Percentiles rank a stretch among this genome's conserved stretches.
phyloP scores from a whole-genome alignment of 257 asterid genomes.

The Linaria vulgaris region DNA sequence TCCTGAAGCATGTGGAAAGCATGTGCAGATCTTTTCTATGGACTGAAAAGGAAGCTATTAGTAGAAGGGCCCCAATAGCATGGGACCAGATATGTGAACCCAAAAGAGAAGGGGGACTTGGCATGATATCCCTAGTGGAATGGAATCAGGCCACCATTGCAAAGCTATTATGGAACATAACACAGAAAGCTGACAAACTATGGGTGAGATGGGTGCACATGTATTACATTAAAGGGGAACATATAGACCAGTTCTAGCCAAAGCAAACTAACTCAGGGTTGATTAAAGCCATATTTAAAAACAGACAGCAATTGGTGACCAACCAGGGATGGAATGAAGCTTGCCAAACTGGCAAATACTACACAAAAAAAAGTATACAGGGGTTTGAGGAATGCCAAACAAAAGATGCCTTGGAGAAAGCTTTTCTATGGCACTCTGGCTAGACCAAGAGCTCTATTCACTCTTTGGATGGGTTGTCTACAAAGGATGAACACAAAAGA shows the following conservation, averaged over 20 bases:
- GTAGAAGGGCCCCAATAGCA: background rate
- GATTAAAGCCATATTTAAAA: background rate
- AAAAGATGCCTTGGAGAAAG: no score
- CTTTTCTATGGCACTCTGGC: no score
- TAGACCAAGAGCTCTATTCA: no score
- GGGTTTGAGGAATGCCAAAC: no score
- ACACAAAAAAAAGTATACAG: no score
- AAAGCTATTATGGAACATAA: no score
- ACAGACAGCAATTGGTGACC: background rate
- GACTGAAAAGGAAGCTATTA: background rate
- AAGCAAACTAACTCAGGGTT: background rate
- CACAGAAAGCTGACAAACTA: no score
- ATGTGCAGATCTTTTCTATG: background rate
- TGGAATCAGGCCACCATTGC: no score
- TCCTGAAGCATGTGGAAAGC: background rate
- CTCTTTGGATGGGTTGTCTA: no score
- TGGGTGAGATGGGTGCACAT: background rate
- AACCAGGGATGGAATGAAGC: background rate
- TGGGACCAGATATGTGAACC: background rate
- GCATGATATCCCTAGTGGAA: no score
- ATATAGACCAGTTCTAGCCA: background rate
- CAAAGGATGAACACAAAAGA: no score
- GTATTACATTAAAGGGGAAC: background rate
- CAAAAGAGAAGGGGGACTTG: background rate
- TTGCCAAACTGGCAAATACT: no score